These are phyloP conservation scores for Baudoinia panamericana DNA, from an alignment of 495 filamentous ascomycete genomes.

Conservation along the genomic window DNA sequence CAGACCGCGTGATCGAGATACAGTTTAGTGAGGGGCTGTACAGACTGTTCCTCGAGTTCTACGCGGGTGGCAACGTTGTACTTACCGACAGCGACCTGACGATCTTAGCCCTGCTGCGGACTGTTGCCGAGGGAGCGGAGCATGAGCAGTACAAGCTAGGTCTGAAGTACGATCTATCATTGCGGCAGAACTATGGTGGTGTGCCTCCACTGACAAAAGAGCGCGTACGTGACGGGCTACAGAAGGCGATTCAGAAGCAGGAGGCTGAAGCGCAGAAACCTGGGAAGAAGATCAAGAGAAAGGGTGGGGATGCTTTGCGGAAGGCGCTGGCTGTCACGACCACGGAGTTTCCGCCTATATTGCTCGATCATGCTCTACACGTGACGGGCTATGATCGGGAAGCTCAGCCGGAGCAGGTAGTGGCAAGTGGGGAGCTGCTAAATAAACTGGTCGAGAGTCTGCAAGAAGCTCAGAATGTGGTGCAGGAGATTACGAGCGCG, in stretches of 20 bases:
- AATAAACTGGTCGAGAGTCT: constrained; percentile 51
- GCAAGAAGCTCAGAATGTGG: constrained; percentile 49
- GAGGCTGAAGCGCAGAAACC: constrained; percentile 35
- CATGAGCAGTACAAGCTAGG: constrained; percentile 64
- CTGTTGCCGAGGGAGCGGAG: constrained; percentile 61
- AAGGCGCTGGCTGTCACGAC: constrained; percentile 70
- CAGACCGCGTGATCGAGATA: constrained; percentile 84
- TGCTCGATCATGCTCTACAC: constrained; percentile 76
- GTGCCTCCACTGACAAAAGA: constrained; percentile 61
- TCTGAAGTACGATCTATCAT: constrained; percentile 61
- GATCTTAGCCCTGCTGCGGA: constrained; percentile 66
- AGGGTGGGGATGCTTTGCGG: constrained; percentile 56
- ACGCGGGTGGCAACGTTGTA: constrained; percentile 88
- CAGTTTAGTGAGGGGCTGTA: constrained; percentile 85
- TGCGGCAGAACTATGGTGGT: constrained; percentile 69
- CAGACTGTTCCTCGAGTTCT: constrained; percentile 85
- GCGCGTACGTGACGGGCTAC: constrained; percentile 53
- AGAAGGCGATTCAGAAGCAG: constrained; percentile 46
- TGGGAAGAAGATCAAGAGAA: constrained; percentile 64
- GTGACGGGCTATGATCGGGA: constrained; percentile 52
- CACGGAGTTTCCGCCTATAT: constrained; percentile 69
- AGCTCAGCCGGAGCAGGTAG: constrained; percentile 50
- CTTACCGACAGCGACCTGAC: constrained; percentile 69
- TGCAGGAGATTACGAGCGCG: constrained; percentile 46
- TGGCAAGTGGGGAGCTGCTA: constrained; percentile 51